Base-by-base conservation (phyloP, 805 yeast species). In the Nakazawaea pomicola region DNA sequence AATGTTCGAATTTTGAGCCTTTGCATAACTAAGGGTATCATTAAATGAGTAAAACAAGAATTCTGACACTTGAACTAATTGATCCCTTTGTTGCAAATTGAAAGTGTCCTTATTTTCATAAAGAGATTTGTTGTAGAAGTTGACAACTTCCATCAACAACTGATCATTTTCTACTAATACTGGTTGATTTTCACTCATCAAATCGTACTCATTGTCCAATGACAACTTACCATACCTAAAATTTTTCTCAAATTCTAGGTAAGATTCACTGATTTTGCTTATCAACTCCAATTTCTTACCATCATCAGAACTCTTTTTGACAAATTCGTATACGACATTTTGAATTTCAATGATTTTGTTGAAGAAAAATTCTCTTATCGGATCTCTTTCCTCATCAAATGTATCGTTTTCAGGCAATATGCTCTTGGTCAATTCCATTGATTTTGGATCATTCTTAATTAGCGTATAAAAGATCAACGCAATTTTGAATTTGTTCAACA, bases 201-300 rank as follows among this genome's bases (percentile, higher is more conserved):
- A 33, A 14, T 38, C 27, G 15, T 43, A 41, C 9, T 34, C 43
- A 16, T 21, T 30, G 30, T 40, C 43, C 31, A 40, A 34, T 19
- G 10, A 8, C 14, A 40, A 34, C 8, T 29, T 12, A n/a, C 34
- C 40, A 36, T 48, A 44, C 18, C 50, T 49, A 14, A 49, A 27
- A 8, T 34, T 44, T 30, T 42, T 43, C 31, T 55, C 59, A n/a
- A 49, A 38, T 1, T 35, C 25, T 6, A 55, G 27, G 31, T 43
- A 53, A 3, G 36, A 20, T 8, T 21, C 29, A 16, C 43, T 21
- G 4, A 40, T 14, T 10, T 16, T 12, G n/a, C 31, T 34, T 10
- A 53, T 14, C 4, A 46, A 34, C 16, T 46, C 44, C 8, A 51
- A 41, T 24, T 43, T 40, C 12, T 30, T 33, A 10, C 45, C 15